Evolutionary conservation across 805 yeast genomes (phyloP).

Genomic region (Saccharomyces paradoxus): DNA sequence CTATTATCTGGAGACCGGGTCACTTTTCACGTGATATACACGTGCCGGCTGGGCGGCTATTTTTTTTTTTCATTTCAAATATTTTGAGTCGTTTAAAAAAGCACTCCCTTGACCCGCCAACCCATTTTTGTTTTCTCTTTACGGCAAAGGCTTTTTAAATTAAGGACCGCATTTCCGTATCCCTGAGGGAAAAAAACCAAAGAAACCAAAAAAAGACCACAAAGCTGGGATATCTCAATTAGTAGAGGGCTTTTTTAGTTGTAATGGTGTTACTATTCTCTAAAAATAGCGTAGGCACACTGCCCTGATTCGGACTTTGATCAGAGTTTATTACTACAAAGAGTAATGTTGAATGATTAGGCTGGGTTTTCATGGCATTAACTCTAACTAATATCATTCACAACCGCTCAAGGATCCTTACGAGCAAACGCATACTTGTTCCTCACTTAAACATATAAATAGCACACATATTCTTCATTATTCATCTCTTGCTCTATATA

Average conservation of each 20-base stretch:
- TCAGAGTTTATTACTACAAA: neutral
- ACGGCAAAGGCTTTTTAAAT: neutral
- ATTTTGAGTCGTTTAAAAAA: neutral
- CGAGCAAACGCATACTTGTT: neutral
- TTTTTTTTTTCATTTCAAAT: neutral
- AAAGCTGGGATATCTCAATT: neutral
- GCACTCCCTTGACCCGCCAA: neutral
- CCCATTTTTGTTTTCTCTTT: neutral
- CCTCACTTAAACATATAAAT: neutral
- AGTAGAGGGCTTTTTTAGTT: neutral
- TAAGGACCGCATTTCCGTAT: neutral
- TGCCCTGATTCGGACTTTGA: neutral
- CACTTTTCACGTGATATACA: neutral
- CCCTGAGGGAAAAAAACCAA: neutral
- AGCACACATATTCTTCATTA: neutral
- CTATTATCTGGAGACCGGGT: neutral
- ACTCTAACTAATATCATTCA: neutral
- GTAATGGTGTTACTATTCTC: neutral
- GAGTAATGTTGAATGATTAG: neutral
- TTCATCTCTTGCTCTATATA: neutral
- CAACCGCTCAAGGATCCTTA: neutral
- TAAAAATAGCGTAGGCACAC: neutral
- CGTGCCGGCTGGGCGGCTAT: neutral
- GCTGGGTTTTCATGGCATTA: neutral
- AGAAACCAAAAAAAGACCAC: neutral